These are phyloP conservation scores for Vigna unguiculata DNA, from an alignment of 306 rosid species.

Conservation along the genomic window DNA sequence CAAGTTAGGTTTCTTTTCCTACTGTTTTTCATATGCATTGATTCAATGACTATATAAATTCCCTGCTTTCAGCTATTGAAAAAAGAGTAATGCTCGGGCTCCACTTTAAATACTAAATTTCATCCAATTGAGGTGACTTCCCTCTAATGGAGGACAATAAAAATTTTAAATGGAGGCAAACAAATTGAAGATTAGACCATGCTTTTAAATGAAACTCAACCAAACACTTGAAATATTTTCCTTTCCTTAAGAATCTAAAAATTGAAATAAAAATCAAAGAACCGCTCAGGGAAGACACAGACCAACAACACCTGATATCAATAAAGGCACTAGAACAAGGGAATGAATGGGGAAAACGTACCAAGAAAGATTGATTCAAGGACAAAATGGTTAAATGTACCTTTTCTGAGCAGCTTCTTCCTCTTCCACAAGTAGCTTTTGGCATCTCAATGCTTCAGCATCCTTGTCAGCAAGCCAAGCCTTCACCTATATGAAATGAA, in stretches of 20 bases:
- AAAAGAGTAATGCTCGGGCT: constrained; percentile 1
- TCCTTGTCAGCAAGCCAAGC: constrained; percentile 93
- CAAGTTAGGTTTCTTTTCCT: constrained; percentile 15
- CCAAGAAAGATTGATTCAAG: constrained; percentile 15
- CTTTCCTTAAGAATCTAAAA: constrained; percentile 34
- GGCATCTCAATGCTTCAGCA: constrained; percentile 90
- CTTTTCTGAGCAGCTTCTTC: constrained; percentile 97
- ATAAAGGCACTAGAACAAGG: neutral
- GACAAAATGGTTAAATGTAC: constrained; percentile 49
- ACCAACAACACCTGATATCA: constrained; percentile 11
- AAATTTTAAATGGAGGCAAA: neutral
- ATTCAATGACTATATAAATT: constrained; percentile 16
- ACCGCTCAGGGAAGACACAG: neutral
- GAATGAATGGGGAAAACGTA: neutral
- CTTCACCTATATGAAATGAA: constrained; percentile 60
- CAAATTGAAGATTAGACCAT: neutral
- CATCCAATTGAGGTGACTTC: constrained; percentile 14
- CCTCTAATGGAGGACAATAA: constrained; percentile 1
- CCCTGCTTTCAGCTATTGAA: constrained; percentile 22
- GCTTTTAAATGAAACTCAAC: constrained; percentile 1
- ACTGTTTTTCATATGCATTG: neutral
- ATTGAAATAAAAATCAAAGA: constrained; percentile 36
- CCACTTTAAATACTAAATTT: constrained; percentile 11
- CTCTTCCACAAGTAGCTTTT: constrained; percentile 89
- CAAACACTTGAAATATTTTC: constrained; percentile 30